Conservation (phyloP, 306 rosid species). For the Vigna unguiculata region DNA sequence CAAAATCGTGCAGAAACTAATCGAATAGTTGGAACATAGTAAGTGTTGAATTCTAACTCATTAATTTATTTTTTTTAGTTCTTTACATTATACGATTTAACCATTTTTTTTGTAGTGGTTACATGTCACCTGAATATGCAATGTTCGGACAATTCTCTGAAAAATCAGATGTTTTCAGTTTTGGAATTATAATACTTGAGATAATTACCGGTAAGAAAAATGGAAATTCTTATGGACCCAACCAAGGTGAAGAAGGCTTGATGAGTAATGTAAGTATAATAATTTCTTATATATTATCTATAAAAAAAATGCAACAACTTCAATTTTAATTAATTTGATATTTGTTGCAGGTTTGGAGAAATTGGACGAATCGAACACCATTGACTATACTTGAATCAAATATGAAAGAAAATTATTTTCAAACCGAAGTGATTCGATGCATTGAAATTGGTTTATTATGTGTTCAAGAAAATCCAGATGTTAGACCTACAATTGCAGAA, state of each 20-base stretch:
- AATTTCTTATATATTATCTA: neutral
- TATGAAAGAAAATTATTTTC: neutral
- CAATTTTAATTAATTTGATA: too few species aligned
- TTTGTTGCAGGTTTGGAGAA: neutral
- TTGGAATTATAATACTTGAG: neutral
- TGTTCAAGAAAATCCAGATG: neutral
- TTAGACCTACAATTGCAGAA: neutral
- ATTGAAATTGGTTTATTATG: slow-evolving; percentile 1
- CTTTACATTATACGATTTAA: neutral
- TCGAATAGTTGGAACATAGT: slow-evolving; percentile 63
- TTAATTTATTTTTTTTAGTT: neutral
- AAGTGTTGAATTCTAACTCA: slow-evolving; percentile 34
- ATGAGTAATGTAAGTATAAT: slow-evolving; percentile 38
- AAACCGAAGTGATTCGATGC: neutral
- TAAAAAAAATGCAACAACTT: neutral
- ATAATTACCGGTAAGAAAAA: neutral
- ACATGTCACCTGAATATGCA: neutral
- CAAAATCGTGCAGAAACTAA: slow-evolving; percentile 25
- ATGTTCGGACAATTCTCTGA: slow-evolving; percentile 46
- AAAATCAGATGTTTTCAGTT: slow-evolving; percentile 50
- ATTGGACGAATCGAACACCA: neutral
- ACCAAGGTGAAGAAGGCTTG: neutral
- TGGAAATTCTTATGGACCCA: neutral
- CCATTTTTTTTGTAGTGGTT: neutral
- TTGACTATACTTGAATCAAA: neutral